phyloP scores from a whole-genome alignment of 1,284 basidiomycete genomes.

The Golubevia sp. region DNA sequence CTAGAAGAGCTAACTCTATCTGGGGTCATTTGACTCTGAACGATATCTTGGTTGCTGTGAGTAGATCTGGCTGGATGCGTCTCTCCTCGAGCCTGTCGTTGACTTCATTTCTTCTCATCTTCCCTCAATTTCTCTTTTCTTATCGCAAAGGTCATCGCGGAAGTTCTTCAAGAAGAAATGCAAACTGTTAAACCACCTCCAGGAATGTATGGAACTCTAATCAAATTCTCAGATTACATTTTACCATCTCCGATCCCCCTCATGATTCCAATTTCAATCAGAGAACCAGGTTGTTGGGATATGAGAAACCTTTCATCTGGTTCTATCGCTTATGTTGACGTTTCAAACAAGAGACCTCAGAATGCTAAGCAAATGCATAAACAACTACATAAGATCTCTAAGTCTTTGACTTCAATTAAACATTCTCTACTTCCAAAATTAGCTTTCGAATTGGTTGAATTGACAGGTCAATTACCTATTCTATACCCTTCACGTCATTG shows the following conservation, averaged over 20 bases:
- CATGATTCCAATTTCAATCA: constrained; percentile 52
- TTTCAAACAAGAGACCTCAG: constrained; percentile 4
- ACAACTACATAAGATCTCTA: constrained; percentile 36
- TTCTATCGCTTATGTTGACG: constrained; percentile 30
- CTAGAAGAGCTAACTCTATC: constrained; percentile 12
- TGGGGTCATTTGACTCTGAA: constrained; percentile 53
- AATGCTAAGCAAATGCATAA: constrained; percentile 24
- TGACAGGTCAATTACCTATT: constrained; percentile 36
- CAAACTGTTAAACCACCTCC: constrained; percentile 16
- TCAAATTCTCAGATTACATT: constrained; percentile 21
- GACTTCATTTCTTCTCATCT: neutral
- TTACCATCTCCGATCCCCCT: constrained; percentile 35
- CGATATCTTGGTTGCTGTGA: constrained; percentile 42
- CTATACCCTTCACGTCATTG: constrained; percentile 9
- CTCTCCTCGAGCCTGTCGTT: neutral
- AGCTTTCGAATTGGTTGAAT: constrained; percentile 30
- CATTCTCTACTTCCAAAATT: constrained; percentile 36
- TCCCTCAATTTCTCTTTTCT: too few relatives aligned
- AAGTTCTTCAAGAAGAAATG: constrained; percentile 39
- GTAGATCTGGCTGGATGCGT: too few relatives aligned
- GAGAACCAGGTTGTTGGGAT: constrained; percentile 41
- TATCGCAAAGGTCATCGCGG: constrained; percentile 31
- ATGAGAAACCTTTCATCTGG: constrained; percentile 55
- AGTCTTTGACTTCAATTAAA: constrained; percentile 42
- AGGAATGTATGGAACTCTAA: constrained; percentile 13